Base-by-base conservation (phyloP, 2,329 filamentous ascomycete species). In the Aspergillus jensenii region DNA sequence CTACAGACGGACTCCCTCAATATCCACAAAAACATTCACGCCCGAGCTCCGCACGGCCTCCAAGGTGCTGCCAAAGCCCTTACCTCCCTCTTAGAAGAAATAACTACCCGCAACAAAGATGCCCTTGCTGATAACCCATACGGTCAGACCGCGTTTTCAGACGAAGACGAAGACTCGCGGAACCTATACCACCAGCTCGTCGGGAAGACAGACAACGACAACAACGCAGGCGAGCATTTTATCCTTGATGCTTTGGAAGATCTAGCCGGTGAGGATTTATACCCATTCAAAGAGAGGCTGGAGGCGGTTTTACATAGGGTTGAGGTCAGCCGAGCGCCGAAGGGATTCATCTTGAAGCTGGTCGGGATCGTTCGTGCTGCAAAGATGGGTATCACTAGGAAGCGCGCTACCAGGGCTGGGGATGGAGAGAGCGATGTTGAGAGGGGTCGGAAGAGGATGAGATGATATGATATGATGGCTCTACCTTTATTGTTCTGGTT, bases 101-200 rank as follows among this genome's bases (percentile, higher is more conserved):
- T 79, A 9, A 70, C 68, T 50, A 63, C 62, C 19, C 71, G 74
- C 56, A 75, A 79, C 56, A 71, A 70, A 52, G 76, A 79, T 60
- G 65, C 74, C 3, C 66, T 78, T 25, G 72, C 73, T 17, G 68
- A 68, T 3, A 75, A 70, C 56, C 61, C 55, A 4, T 75, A 75
- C 69, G 73, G 71, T 5, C 70, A 71, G 33, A 54, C 44, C 4
- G 65, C 67, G 3, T 72, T 71, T 52, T 59, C 67, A 3, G 71
- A 70, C 5, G 76, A 78, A 59, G 73, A 74, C 15, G 71, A 74
- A 46, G 69, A 76, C 57, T 71, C 77, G 52, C 74, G 75, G 59
- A 79, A 79, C 55, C 62, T 79, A 9, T 78, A 75, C 51, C 66
- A 74, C 35, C 70, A 74, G 56, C 68, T 78, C 12, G 74, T 79